Evolutionary conservation across 1,139 yeast species (phyloP).

Genomic region (Saccharomycopsis crataegensis): DNA sequence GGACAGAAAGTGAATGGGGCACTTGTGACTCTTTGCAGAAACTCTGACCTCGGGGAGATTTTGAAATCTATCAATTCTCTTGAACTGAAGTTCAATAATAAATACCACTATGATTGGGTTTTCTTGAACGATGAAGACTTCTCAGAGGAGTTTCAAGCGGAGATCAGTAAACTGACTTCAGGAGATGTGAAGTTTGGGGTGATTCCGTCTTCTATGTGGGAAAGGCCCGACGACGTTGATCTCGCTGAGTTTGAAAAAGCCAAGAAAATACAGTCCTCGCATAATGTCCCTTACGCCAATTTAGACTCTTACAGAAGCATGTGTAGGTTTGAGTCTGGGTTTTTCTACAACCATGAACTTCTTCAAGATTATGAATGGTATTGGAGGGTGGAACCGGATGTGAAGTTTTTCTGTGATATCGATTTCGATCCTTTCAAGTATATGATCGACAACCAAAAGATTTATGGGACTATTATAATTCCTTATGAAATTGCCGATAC

Average conservation of each 20-base stretch:
- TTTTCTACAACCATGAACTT: conserved; percentile 45
- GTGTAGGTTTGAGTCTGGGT: conserved; percentile 56
- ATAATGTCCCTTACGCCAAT: conserved; percentile 42
- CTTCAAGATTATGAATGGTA: conserved; percentile 35
- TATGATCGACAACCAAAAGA: conserved; percentile 39
- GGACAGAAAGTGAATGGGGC: conserved; percentile 42
- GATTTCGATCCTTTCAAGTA: conserved; percentile 43
- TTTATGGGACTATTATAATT: conserved; percentile 48
- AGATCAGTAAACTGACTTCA: conserved; percentile 40
- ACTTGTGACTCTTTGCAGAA: conserved; percentile 50
- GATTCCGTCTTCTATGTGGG: conserved; percentile 47
- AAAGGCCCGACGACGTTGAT: conserved; percentile 33
- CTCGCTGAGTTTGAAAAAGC: conserved; percentile 31
- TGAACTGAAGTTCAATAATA: conserved; percentile 51
- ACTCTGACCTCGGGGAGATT: conserved; percentile 42
- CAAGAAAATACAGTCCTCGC: conserved; percentile 34
- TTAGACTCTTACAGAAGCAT: conserved; percentile 46
- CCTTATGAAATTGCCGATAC: conserved; percentile 44
- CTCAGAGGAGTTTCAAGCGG: conserved; percentile 35
- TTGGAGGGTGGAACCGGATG: conserved; percentile 59
- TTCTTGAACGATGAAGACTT: conserved; percentile 53
- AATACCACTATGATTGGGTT: conserved; percentile 55
- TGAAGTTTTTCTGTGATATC: conserved; percentile 46
- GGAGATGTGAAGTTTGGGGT: conserved; percentile 54
- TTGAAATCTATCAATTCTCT: conserved; percentile 44